phyloP scores from a whole-genome alignment of 768 basidiomycete genomes.

The Tulasnella sp. region DNA sequence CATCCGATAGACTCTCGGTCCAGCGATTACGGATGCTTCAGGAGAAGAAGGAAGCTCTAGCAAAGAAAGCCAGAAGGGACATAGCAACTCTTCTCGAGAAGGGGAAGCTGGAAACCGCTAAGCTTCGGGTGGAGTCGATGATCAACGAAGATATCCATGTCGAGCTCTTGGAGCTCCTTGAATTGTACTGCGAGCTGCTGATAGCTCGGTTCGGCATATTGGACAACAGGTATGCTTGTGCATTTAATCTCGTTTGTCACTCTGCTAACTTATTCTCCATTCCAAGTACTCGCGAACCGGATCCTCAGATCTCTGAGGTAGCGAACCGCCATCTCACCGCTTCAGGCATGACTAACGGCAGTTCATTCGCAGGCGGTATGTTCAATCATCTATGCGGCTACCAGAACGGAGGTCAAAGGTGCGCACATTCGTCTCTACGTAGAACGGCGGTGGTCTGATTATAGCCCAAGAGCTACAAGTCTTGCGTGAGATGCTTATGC shows the following conservation, averaged over 20 bases:
- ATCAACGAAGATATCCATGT: conserved; percentile 82
- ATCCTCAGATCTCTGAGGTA: conserved; percentile 72
- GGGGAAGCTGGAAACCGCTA: conserved; percentile 78
- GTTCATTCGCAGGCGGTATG: conserved; percentile 56
- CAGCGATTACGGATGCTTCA: conserved; percentile 81
- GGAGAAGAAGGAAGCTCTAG: conserved; percentile 89
- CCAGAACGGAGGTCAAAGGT: conserved; percentile 89
- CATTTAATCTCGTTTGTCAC: neutral
- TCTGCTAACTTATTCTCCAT: neutral
- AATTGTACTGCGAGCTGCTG: conserved; percentile 92
- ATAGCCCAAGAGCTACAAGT: conserved; percentile 69
- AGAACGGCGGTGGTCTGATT: neutral
- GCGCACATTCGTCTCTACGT: neutral
- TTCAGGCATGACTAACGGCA: neutral
- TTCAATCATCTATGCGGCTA: conserved; percentile 85
- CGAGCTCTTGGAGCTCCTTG: conserved; percentile 86
- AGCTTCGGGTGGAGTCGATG: conserved; percentile 82
- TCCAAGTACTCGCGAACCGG: conserved; percentile 71
- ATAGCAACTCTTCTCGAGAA: conserved; percentile 76
- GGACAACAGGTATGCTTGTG: conserved; percentile 65
- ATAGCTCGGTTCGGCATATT: conserved; percentile 88
- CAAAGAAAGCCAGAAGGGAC: conserved; percentile 67
- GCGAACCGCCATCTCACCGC: neutral
- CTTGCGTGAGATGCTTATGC: conserved; percentile 89
- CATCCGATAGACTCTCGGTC: conserved; percentile 63